Base-by-base conservation (phyloP, 1,139 yeast genomes). In the Hemisphaericaspora lyxosophila region DNA sequence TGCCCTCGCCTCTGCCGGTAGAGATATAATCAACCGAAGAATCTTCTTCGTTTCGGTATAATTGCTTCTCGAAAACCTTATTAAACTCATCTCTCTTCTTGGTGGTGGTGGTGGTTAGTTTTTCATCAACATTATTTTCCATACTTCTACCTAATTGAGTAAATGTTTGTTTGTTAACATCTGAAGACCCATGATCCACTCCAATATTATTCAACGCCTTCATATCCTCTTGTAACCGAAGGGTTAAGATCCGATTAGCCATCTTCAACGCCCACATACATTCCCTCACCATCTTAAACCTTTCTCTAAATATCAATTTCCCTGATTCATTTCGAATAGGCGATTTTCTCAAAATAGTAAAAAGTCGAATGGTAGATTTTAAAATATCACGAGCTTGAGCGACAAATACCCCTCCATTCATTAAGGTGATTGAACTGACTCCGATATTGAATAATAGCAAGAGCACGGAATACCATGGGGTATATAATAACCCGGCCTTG, bases 261-360 rank as follows among this genome's bases (percentile, higher is more conserved):
- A 73, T 75, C 44, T 78, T 78, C 27, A 81, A 54, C 1, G 80
- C 81, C 87, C 87, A 81, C 20, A 78, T 54, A 51, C 84, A 78
- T 51, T 81, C 86, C 37, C 70, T 67, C 8, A 75, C 78, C 87
- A 81, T 81, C 34, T 67, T 70, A 51, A 74, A 75, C 38, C 80
- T 55, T 36, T 69, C 75, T 32, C 64, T 64, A 23, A 60, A 52
- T 5, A 68, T 50, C 9, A 72, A 51, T 39, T 59, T 59, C 14
- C 73, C 72, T 23, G 54, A 46, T 5, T 53, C 57, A 36, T 63
- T 58, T 22, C 59, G 49, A 2, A 69, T 67, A 4, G 70, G 60
- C 4, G 70, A 58, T 24, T 53, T 54, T 31, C 59, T 57, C 9
- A 69, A 44, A 0, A 53, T 43, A 1, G 54, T 48, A n/a, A 69